Evolutionary conservation across 169 alveolate species (phyloP).

Genomic region (Plasmodium billcollinsi): DNA sequence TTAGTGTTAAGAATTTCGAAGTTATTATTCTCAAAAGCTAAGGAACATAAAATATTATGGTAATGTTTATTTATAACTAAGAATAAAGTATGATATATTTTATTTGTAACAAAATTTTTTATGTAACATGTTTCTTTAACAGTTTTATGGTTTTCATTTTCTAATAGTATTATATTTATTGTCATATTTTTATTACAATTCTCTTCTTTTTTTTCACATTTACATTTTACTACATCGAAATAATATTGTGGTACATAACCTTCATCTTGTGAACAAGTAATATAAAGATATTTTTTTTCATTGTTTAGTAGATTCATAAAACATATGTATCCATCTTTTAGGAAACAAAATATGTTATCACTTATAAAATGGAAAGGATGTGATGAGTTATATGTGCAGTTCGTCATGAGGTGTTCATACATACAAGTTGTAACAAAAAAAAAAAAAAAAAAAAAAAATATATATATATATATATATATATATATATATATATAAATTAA

Average conservation of each 20-base stretch:
- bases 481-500: no score
- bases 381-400: constrained; percentile 7
- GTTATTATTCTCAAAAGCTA: constrained; percentile 22
- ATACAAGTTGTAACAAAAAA: no score
- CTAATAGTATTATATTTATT: background rate
- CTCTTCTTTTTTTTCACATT: background rate
- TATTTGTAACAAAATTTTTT: constrained; percentile 20
- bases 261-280: constrained; percentile 15
- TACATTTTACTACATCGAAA: background rate
- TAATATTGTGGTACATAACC: background rate
- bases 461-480: no score
- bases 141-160: background rate
- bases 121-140: constrained; percentile 11
- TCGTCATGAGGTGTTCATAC: background rate
- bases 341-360: constrained; percentile 26
- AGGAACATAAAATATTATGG: constrained; percentile 1
- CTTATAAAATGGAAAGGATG: constrained; percentile 32
- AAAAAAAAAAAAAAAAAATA: no score
- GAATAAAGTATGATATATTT: constrained; percentile 18
- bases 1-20: constrained; percentile 14
- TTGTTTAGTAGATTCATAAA: constrained; percentile 17
- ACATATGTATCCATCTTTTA: constrained; percentile 42
- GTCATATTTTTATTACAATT: background rate
- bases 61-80: constrained; percentile 17
- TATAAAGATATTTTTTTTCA: constrained; percentile 34